phyloP scores from a whole-genome alignment of 305 asterid genomes.

The Fraxinus nigra region DNA sequence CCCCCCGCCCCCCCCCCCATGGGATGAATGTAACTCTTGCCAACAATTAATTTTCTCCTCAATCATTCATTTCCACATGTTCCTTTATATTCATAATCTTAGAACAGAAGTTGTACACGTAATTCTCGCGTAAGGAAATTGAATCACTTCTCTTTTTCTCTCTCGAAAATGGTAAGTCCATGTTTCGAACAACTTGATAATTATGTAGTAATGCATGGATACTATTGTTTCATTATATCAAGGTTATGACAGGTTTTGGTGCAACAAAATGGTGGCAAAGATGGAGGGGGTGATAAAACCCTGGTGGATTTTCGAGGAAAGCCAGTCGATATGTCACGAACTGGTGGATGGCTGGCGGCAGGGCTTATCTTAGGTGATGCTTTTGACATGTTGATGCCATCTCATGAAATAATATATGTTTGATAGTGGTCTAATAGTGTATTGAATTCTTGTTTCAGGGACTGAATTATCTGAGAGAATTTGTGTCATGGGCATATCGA shows the following conservation, averaged over 20 bases:
- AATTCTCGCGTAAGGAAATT: background rate
- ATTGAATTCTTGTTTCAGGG: conserved; percentile 30
- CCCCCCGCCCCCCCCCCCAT: too few relatives aligned
- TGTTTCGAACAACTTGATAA: background rate
- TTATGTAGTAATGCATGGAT: background rate
- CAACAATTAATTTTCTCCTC: conserved; percentile 1
- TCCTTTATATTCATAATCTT: background rate
- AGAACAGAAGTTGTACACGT: background rate
- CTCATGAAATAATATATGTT: background rate
- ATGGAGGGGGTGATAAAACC: conserved; percentile 28
- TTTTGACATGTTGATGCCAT: background rate
- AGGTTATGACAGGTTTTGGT: conserved; percentile 52
- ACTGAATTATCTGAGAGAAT: conserved; percentile 86
- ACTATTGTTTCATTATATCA: background rate
- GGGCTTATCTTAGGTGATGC: conserved; percentile 75
- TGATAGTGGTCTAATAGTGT: background rate
- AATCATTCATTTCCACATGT: conserved; percentile 17
- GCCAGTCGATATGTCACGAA: conserved; percentile 62
- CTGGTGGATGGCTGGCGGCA: conserved; percentile 91
- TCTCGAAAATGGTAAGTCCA: conserved; percentile 33
- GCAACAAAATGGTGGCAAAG: conserved; percentile 40
- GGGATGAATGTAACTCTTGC: background rate
- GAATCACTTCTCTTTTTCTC: background rate
- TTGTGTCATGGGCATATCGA: conserved; percentile 83
- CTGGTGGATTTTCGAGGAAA: conserved; percentile 67